A percentile compares a stretch with the other conserved stretches of the same genome.
Conservation (phyloP, 352 stramenopile genomes). For the Globisporangium echinulatum region DNA sequence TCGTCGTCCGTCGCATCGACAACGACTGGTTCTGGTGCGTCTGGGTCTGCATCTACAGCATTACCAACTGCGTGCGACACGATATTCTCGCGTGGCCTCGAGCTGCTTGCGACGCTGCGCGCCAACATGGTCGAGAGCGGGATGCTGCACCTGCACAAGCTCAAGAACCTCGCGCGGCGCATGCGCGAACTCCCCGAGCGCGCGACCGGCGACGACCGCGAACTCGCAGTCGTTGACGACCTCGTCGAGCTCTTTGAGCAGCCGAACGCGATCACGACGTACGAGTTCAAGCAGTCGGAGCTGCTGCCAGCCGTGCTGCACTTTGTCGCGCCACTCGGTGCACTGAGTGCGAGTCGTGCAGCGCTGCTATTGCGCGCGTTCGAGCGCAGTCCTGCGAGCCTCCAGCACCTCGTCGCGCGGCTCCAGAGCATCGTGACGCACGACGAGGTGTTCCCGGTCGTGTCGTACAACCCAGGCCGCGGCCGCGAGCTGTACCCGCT, state of each 20-base stretch:
- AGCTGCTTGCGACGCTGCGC: constrained; percentile 48
- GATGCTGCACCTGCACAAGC: constrained; percentile 68
- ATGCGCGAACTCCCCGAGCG: constrained; percentile 33
- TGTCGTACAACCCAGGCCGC: constrained; percentile 58
- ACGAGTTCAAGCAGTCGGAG: constrained; percentile 81
- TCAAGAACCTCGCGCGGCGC: constrained; percentile 63
- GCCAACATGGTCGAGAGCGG: constrained; percentile 69
- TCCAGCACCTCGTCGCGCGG: constrained; percentile 51
- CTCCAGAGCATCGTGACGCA: constrained; percentile 76
- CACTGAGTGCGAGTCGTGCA: constrained; percentile 29
- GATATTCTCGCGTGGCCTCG: constrained; percentile 48
- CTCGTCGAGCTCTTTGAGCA: constrained; percentile 75
- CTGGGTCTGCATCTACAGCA: no score
- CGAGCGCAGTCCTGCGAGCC: constrained; percentile 28
- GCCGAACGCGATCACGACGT: constrained; percentile 70
- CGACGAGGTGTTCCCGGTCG: constrained; percentile 56
- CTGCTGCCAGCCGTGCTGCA: constrained; percentile 57
- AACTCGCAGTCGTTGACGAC: constrained; percentile 65
- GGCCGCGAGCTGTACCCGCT: constrained; percentile 72
- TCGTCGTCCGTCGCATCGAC: constrained; percentile 1
- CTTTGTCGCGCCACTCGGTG: constrained; percentile 32
- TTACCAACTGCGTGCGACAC: constrained; percentile 16
- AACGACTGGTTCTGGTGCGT: neutral
- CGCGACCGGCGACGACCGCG: constrained; percentile 23
- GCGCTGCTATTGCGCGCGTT: constrained; percentile 38